Evolutionary conservation across 1,139 yeast genomes (phyloP).

Genomic region (Zygosaccharomyces pseudobailii): DNA sequence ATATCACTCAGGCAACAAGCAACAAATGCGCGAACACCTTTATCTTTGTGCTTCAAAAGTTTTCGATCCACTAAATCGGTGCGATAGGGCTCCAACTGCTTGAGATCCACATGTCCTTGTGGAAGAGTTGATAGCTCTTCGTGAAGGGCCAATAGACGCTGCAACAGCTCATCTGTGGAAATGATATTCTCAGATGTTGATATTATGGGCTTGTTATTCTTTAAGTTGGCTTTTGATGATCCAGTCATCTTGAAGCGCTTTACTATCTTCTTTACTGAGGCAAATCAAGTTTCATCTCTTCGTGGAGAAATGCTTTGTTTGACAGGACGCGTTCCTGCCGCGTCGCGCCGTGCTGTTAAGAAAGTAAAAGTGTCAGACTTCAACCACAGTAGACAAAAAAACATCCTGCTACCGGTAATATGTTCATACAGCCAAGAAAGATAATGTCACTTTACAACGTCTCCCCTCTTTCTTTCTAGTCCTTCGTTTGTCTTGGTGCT

Average conservation of each 20-base stretch:
- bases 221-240: conserved; percentile 24
- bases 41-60: conserved; percentile 55
- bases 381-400: neutral
- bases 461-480: too few species aligned
- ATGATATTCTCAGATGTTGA: conserved; percentile 53
- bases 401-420: too few species aligned
- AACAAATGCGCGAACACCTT: conserved; percentile 65
- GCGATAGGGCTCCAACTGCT: conserved; percentile 43
- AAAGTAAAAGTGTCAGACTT: neutral
- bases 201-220: conserved; percentile 47
- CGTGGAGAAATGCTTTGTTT: neutral
- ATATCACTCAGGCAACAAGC: conserved; percentile 78
- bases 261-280: too few species aligned
- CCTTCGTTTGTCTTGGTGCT: too few species aligned
- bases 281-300: neutral
- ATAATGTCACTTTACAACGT: too few species aligned
- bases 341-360: neutral
- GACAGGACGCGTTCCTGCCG: neutral
- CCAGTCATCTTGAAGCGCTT: conserved; percentile 9
- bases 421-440: too few species aligned
- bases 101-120: conserved; percentile 52
- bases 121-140: conserved; percentile 58
- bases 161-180: conserved; percentile 53
- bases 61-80: conserved; percentile 54
- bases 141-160: conserved; percentile 44